Conservation (phyloP, 2,329 filamentous ascomycete genomes). For the Aureobasidium sp. region DNA sequence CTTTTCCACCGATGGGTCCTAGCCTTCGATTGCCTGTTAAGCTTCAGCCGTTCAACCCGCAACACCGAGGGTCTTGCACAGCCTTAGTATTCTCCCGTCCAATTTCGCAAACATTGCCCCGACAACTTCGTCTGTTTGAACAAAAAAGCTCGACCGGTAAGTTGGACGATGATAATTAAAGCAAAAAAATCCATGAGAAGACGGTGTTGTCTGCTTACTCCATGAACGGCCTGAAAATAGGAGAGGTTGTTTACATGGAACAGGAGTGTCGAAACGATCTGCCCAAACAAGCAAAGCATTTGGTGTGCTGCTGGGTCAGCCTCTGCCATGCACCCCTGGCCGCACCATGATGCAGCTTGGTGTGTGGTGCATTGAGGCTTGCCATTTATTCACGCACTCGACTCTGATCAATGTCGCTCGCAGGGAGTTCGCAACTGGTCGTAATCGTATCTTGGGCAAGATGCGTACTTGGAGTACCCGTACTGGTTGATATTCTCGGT, state of each 20-base stretch:
- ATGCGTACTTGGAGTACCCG: neutral
- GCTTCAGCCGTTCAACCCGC: slow-evolving; percentile 5
- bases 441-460: neutral
- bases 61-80: slow-evolving; percentile 7
- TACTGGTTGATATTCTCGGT: neutral
- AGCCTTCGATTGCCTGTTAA: neutral
- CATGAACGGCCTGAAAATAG: neutral
- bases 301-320: neutral
- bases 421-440: neutral
- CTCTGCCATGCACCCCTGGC: slow-evolving; percentile 9
- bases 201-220: neutral
- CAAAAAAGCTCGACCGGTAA: neutral
- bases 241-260: slow-evolving; percentile 7
- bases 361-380: neutral
- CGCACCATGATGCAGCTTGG: slow-evolving; percentile 6
- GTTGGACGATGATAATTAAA: slow-evolving; percentile 1
- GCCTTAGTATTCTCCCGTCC: slow-evolving; percentile 1
- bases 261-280: neutral
- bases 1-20: neutral
- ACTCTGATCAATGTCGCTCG: neutral
- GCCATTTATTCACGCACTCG: neutral
- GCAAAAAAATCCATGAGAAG: neutral
- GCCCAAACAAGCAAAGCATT: slow-evolving; percentile 1
- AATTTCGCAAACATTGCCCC: slow-evolving; percentile 8
- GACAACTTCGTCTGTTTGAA: slow-evolving; percentile 12